Evolutionary conservation across 164 flowering plant genomes (phyloP).

Genomic region (Kalanchoe fedtschenkoi): DNA sequence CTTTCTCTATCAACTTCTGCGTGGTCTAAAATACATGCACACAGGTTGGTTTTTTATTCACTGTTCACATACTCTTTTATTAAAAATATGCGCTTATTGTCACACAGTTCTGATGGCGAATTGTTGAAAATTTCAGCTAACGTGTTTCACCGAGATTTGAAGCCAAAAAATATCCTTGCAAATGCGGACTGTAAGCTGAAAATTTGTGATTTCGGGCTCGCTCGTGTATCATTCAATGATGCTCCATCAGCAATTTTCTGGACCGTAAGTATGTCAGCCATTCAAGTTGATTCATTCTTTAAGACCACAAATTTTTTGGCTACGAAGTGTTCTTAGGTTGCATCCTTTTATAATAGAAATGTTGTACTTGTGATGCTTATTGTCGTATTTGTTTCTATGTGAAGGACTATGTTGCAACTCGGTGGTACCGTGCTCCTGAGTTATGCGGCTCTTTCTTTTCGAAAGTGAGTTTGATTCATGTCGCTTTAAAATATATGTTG

Average conservation of each 20-base stretch:
- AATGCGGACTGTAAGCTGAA: constrained; percentile 86
- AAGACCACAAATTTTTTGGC: neutral
- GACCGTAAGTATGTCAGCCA: constrained; percentile 48
- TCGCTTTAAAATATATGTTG: neutral
- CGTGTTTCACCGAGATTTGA: constrained; percentile 77
- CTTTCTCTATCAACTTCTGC: constrained; percentile 75
- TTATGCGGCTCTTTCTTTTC: constrained; percentile 77
- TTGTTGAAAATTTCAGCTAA: constrained; percentile 42
- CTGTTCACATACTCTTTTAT: neutral
- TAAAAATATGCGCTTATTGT: neutral
- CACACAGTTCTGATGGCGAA: neutral
- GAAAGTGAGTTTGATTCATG: constrained; percentile 31
- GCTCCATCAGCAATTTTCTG: constrained; percentile 89
- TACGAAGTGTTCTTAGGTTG: neutral
- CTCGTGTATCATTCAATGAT: constrained; percentile 79
- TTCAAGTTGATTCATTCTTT: neutral
- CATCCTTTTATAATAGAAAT: neutral
- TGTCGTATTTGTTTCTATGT: neutral
- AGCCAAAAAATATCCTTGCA: constrained; percentile 84
- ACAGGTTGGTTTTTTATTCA: constrained; percentile 29
- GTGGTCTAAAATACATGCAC: constrained; percentile 67
- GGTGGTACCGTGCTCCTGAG: constrained; percentile 83
- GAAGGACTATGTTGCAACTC: constrained; percentile 75
- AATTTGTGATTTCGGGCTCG: constrained; percentile 91
- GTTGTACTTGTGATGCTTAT: neutral